A percentile compares a stretch with the other conserved stretches of the same genome.
These are phyloP conservation scores for Kodamaea hsintzibuensis DNA, from an alignment of 805 yeast genomes.

Conservation along the genomic window DNA sequence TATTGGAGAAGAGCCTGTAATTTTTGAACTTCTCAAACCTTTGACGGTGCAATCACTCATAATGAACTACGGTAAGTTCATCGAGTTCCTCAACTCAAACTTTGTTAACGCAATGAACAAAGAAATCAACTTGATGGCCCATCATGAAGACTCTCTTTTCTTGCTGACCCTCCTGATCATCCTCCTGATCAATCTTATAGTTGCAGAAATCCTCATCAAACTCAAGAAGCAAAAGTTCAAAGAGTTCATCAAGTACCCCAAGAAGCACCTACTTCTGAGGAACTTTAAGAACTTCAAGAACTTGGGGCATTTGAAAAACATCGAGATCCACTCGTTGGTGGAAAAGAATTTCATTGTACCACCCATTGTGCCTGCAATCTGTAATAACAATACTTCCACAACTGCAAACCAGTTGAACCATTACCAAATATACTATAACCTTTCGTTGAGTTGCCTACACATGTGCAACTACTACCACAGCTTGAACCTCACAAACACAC, in stretches of 20 bases:
- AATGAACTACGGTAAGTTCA: slow-evolving; percentile 21
- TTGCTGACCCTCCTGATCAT: slow-evolving; percentile 28
- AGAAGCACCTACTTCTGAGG: slow-evolving; percentile 16
- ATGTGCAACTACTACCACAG: slow-evolving; percentile 33
- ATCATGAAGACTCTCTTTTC: slow-evolving; percentile 28
- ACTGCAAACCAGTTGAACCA: slow-evolving; percentile 18
- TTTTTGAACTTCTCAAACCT: slow-evolving; percentile 27
- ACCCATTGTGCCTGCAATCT: slow-evolving; percentile 14
- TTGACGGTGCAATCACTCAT: slow-evolving; percentile 29
- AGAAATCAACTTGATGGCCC: slow-evolving; percentile 20
- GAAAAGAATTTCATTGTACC: slow-evolving; percentile 24
- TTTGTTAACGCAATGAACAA: slow-evolving; percentile 9
- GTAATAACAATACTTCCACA: slow-evolving; percentile 8
- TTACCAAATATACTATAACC: slow-evolving; percentile 32
- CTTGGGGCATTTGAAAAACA: slow-evolving; percentile 26
- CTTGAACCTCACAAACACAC: slow-evolving; percentile 27
- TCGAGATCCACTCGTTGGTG: slow-evolving; percentile 27
- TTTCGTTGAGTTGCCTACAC: slow-evolving; percentile 28
- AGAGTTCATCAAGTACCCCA: slow-evolving; percentile 19
- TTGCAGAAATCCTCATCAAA: slow-evolving; percentile 31
- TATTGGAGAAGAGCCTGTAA: slow-evolving; percentile 27
- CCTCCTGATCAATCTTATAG: slow-evolving; percentile 26
- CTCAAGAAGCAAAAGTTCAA: slow-evolving; percentile 27
- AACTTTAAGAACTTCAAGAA: slow-evolving; percentile 27
- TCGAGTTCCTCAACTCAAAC: slow-evolving; percentile 23